Percentiles rank a stretch among this genome's conserved stretches.
Conservation (phyloP, 352 stramenopile species). For the Globisporangium barbulae region DNA sequence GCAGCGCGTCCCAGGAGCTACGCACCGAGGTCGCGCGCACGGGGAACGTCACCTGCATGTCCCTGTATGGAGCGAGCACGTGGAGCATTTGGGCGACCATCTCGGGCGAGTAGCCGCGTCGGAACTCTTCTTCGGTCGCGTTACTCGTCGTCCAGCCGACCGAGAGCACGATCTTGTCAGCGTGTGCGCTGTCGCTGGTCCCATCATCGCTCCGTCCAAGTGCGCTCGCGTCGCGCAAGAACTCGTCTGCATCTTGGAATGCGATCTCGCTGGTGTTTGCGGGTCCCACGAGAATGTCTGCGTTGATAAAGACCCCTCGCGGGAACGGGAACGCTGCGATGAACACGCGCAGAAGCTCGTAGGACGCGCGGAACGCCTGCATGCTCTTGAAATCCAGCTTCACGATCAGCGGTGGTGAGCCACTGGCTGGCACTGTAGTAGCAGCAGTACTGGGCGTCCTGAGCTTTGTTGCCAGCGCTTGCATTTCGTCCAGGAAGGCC, state of each 20-base stretch:
- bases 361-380: constrained; percentile 37
- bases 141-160: constrained; percentile 73
- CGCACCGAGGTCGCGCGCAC: constrained; percentile 56
- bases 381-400: constrained; percentile 76
- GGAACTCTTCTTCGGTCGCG: constrained; percentile 42
- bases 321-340: constrained; percentile 43
- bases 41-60: constrained; percentile 63
- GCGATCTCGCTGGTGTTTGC: constrained; percentile 26
- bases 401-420: constrained; percentile 43
- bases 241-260: constrained; percentile 41
- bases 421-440: neutral
- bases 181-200: constrained; percentile 18
- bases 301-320: constrained; percentile 61
- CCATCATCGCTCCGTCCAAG: constrained; percentile 24
- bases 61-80: constrained; percentile 35
- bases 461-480: constrained; percentile 15
- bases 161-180: constrained; percentile 67
- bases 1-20: constrained; percentile 48
- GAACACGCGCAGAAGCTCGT: constrained; percentile 31
- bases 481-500: constrained; percentile 48
- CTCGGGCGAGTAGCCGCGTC: constrained; percentile 39
- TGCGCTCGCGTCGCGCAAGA: constrained; percentile 37
- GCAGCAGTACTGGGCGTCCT: neutral
- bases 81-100: constrained; percentile 65
- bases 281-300: constrained; percentile 59